These are phyloP conservation scores for Lasiodiplodia citricola DNA, from an alignment of 2,329 filamentous ascomycete genomes.

Conservation along the genomic window DNA sequence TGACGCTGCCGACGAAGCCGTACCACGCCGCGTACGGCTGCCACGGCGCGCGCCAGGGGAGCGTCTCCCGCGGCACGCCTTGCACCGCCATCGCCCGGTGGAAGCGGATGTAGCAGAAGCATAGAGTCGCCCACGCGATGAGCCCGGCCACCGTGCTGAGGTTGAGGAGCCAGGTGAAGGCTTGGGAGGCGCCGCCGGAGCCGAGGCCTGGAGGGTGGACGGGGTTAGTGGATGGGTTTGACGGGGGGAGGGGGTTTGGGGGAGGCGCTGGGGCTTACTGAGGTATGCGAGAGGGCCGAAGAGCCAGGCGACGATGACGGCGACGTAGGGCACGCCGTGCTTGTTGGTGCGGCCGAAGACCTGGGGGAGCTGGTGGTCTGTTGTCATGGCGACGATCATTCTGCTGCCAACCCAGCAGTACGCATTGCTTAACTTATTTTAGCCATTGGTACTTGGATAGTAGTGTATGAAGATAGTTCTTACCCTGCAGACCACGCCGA, in stretches of 20 bases:
- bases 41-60: background rate
- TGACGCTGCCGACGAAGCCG: background rate
- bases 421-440: background rate
- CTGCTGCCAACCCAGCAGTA: background rate
- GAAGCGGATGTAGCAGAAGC: conserved; percentile 44
- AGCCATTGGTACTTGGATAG: too few species aligned
- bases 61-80: conserved; percentile 48
- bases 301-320: conserved; percentile 51
- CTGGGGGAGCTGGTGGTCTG: background rate
- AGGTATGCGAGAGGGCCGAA: conserved; percentile 33
- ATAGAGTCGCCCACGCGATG: background rate
- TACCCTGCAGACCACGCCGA: conserved; percentile 4
- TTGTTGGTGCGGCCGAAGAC: background rate
- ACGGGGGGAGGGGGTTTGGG: too few species aligned
- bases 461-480: too few species aligned
- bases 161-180: conserved; percentile 24
- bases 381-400: background rate
- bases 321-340: background rate
- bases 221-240: conserved; percentile 29
- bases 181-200: background rate
- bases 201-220: conserved; percentile 29
- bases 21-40: conserved; percentile 12
- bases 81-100: conserved; percentile 54
- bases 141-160: conserved; percentile 6
- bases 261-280: conserved; percentile 48